These are phyloP conservation scores for Persicaria maculosa DNA, from an alignment of 148 eudicot genomes.

Conservation along the genomic window DNA sequence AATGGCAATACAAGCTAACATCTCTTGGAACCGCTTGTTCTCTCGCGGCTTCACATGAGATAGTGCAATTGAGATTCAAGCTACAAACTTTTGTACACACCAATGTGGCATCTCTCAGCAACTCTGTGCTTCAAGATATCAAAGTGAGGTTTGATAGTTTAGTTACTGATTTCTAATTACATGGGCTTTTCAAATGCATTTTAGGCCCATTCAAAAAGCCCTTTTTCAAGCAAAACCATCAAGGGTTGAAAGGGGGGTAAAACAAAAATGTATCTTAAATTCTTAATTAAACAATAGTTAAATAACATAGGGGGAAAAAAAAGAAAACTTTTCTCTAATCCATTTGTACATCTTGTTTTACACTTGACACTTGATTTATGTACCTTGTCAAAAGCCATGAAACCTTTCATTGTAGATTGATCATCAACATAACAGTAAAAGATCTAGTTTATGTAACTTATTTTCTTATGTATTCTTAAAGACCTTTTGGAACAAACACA, in stretches of 20 bases:
- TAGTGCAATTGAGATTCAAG: not conserved
- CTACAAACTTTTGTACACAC: not conserved
- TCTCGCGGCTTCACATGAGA: too few species aligned
- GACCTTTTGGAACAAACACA: not conserved
- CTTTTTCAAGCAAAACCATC: not conserved
- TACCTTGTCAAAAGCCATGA: not conserved
- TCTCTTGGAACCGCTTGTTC: not conserved
- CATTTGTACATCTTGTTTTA: not conserved
- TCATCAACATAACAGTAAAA: not conserved
- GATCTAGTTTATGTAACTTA: not conserved
- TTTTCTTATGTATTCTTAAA: not conserved
- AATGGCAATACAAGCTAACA: constrained; percentile 13
- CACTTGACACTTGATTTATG: not conserved
- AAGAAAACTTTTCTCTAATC: not conserved
- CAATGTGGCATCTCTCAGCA: not conserved
- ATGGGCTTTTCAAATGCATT: not conserved
- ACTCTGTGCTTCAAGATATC: not conserved
- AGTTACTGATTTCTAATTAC: not conserved
- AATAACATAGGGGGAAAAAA: not conserved
- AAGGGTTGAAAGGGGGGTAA: not conserved
- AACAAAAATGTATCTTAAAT: too few species aligned
- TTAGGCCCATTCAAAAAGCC: not conserved
- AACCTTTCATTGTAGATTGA: not conserved
- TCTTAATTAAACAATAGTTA: not conserved
- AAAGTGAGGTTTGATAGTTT: not conserved